Evolutionary conservation across 352 stramenopile species (phyloP).

Genomic region (Phytopythium boreale): DNA sequence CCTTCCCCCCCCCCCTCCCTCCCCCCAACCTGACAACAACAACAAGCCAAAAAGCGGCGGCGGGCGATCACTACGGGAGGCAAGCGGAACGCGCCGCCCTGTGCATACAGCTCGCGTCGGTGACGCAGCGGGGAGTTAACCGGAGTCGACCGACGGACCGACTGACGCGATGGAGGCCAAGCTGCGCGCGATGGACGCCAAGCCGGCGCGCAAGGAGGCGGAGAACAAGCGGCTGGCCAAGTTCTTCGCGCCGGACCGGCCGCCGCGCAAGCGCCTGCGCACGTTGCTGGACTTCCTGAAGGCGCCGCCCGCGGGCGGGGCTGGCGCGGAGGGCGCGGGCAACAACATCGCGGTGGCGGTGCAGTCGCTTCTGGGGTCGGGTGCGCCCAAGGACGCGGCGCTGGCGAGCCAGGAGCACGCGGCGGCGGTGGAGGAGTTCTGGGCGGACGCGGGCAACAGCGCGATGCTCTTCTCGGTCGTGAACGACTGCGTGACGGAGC

Average conservation of each 20-base stretch:
- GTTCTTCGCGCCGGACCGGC: constrained; percentile 82
- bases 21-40: too few relatives aligned
- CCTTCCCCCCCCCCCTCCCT: too few relatives aligned
- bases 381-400: constrained; percentile 42
- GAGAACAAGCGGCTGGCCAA: constrained; percentile 73
- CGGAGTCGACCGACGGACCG: background rate
- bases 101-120: background rate
- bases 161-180: constrained; percentile 27
- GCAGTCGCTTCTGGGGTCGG: constrained; percentile 51
- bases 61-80: too few relatives aligned
- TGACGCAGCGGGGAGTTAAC: background rate
- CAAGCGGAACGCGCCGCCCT: too few relatives aligned
- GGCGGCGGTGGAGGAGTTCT: constrained; percentile 65
- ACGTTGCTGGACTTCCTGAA: constrained; percentile 86
- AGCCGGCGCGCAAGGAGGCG: constrained; percentile 32
- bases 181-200: constrained; percentile 36
- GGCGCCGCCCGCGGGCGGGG: constrained; percentile 29
- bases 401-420: constrained; percentile 37
- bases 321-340: constrained; percentile 22
- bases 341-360: constrained; percentile 70
- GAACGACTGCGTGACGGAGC: constrained; percentile 76
- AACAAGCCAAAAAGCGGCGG: too few relatives aligned
- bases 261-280: constrained; percentile 79
- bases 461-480: constrained; percentile 77
- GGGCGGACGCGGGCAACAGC: constrained; percentile 62